Percentiles rank a stretch among this genome's conserved stretches.
Evolutionary conservation across 2,329 filamentous ascomycete species (phyloP).

Genomic region (Fusarium xylarioides): DNA sequence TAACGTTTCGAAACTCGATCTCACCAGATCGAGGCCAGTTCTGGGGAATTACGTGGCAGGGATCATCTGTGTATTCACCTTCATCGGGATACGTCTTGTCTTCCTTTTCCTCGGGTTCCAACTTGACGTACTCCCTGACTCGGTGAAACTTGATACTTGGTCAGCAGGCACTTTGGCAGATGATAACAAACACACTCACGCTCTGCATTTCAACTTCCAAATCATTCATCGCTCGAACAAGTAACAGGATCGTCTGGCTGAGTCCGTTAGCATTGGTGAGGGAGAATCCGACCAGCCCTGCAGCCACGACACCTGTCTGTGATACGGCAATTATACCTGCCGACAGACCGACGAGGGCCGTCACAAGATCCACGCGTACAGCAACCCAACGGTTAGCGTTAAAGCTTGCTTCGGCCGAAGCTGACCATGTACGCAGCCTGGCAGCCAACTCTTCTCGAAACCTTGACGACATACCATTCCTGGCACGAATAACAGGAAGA

Average conservation of each 20-base stretch:
- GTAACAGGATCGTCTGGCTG: conserved; percentile 59
- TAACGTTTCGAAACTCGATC: conserved; percentile 61
- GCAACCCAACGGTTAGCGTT: conserved; percentile 68
- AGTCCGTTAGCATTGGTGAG: conserved; percentile 64
- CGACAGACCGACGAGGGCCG: conserved; percentile 59
- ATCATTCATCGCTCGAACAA: conserved; percentile 65
- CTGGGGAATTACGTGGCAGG: conserved; percentile 50
- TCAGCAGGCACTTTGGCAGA: conserved; percentile 12
- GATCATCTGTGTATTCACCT: conserved; percentile 53
- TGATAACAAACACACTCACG: conserved; percentile 46
- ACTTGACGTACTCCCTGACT: conserved; percentile 58
- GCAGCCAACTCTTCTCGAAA: conserved; percentile 61
- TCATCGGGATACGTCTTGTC: conserved; percentile 52
- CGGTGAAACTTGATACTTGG: conserved; percentile 54
- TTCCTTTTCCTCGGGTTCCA: conserved; percentile 54
- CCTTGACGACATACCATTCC: conserved; percentile 56
- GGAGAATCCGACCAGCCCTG: conserved; percentile 65
- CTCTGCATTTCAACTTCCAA: conserved; percentile 66
- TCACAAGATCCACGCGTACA: conserved; percentile 63
- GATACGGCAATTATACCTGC: conserved; percentile 63
- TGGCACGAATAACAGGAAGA: conserved; percentile 61
- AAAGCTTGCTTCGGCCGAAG: conserved; percentile 59
- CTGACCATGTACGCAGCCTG: conserved; percentile 58
- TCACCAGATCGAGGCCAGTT: conserved; percentile 58
- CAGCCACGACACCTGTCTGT: conserved; percentile 56